A percentile compares a stretch with the other conserved stretches of the same genome.
Conservation (phyloP, 2,329 filamentous ascomycete genomes). For the Metarhizium rileyi region DNA sequence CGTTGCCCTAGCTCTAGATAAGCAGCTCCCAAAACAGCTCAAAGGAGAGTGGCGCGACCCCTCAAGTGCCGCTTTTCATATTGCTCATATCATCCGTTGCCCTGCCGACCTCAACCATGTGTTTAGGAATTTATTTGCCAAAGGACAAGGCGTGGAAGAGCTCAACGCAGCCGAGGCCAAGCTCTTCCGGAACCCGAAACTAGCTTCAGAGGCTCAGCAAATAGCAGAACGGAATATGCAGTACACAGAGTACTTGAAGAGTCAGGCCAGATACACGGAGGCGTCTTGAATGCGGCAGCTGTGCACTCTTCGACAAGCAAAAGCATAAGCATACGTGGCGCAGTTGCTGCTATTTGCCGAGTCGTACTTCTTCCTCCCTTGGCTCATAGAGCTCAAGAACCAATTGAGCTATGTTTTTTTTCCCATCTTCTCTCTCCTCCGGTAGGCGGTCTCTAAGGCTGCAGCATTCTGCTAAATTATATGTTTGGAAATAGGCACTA, state of each 20-base stretch:
- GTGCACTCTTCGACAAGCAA: not conserved
- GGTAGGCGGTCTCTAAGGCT: no score
- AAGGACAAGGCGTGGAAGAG: not conserved
- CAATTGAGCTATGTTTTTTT: no score
- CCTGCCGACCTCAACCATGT: slow-evolving; percentile 2
- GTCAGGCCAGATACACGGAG: not conserved
- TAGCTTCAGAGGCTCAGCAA: slow-evolving; percentile 3
- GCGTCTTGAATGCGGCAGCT: not conserved
- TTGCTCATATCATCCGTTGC: slow-evolving; percentile 1
- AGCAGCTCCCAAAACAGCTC: not conserved
- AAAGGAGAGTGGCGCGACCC: slow-evolving; percentile 1
- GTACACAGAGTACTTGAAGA: slow-evolving; percentile 4
- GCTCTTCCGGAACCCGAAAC: not conserved
- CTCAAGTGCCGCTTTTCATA: not conserved
- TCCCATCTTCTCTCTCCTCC: no score
- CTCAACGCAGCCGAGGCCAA: not conserved
- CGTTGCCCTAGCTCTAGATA: not conserved
- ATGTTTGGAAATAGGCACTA: no score
- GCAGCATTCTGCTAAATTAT: no score
- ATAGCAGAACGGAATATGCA: slow-evolving; percentile 1
- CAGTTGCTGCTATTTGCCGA: no score
- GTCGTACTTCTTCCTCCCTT: no score
- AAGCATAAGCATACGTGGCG: not conserved
- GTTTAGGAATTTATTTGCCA: not conserved
- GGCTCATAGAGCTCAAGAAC: no score